Percentiles rank a stretch among this genome's conserved stretches.
phyloP scores from a whole-genome alignment of 768 basidiomycete species.

The Xerocomus spinulosus region DNA sequence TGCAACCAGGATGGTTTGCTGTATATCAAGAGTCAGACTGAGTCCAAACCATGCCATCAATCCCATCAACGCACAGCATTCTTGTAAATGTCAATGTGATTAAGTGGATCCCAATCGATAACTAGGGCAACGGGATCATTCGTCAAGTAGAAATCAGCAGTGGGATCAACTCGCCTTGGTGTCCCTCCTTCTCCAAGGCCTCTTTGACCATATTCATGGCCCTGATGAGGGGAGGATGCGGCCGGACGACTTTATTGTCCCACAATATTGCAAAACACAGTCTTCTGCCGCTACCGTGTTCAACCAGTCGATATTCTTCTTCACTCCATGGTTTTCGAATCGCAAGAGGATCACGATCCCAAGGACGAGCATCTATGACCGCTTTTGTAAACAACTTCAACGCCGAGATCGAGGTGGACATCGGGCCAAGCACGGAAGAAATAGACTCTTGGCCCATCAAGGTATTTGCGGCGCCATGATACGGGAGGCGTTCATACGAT shows the following conservation, averaged over 20 bases:
- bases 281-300: constrained; percentile 51
- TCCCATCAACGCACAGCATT: constrained; percentile 17
- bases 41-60: background rate
- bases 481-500: constrained; percentile 68
- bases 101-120: constrained; percentile 63
- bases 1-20: constrained; percentile 37
- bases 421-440: constrained; percentile 75
- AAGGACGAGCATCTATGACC: constrained; percentile 41
- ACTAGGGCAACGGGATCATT: constrained; percentile 22
- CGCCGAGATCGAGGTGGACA: constrained; percentile 54
- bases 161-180: constrained; percentile 45
- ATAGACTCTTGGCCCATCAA: constrained; percentile 71
- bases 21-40: constrained; percentile 2
- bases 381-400: constrained; percentile 52
- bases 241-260: constrained; percentile 56
- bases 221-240: constrained; percentile 62
- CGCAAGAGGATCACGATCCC: constrained; percentile 60
- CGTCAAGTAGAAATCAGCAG: constrained; percentile 1
- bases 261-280: constrained; percentile 62
- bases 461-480: constrained; percentile 59
- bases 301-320: constrained; percentile 50
- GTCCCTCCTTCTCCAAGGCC: constrained; percentile 60
- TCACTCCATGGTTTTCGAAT: constrained; percentile 59
- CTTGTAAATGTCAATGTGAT: constrained; percentile 38
- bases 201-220: constrained; percentile 56